phyloP scores from a whole-genome alignment of 31 red algal species.

The Odonthalia washingtoniensis region DNA sequence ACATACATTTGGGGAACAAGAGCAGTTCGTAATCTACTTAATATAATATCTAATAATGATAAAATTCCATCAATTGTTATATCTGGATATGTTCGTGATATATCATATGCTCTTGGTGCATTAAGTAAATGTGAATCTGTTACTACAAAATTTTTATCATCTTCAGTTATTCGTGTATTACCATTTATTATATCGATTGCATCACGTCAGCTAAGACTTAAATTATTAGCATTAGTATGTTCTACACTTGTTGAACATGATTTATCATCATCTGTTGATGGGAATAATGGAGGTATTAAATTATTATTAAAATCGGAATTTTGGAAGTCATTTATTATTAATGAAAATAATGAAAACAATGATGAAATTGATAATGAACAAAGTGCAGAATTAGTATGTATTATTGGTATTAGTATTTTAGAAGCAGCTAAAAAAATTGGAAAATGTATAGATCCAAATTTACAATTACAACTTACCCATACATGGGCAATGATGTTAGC shows the following conservation, averaged over 20 bases:
- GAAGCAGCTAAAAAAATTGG: conserved; percentile 61
- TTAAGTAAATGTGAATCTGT: conserved; percentile 74
- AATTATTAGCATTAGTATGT: conserved; percentile 54
- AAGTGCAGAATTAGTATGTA: conserved; percentile 68
- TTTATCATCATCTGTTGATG: conserved; percentile 45
- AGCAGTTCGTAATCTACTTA: conserved; percentile 45
- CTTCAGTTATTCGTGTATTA: conserved; percentile 30
- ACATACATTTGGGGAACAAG: conserved; percentile 56
- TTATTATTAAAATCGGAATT: conserved; percentile 48
- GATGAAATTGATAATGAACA: too few species aligned
- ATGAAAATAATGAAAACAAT: too few species aligned
- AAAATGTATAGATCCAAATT: conserved; percentile 41
- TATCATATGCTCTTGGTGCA: conserved; percentile 35
- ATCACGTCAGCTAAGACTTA: conserved; percentile 31
- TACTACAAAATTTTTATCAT: conserved; percentile 54
- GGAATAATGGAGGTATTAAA: conserved; percentile 45
- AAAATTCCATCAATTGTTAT: conserved; percentile 35
- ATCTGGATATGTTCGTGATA: conserved; percentile 49
- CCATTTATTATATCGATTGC: conserved; percentile 48
- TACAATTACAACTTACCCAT: conserved; percentile 48
- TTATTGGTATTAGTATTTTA: conserved; percentile 56
- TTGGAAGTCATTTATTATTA: conserved; percentile 48
- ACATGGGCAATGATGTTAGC: conserved; percentile 72
- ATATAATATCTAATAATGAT: conserved; percentile 36
- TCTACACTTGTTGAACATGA: conserved; percentile 67